Base-by-base conservation (phyloP, 2,329 filamentous ascomycete genomes). In the Diaporthe batatas region DNA sequence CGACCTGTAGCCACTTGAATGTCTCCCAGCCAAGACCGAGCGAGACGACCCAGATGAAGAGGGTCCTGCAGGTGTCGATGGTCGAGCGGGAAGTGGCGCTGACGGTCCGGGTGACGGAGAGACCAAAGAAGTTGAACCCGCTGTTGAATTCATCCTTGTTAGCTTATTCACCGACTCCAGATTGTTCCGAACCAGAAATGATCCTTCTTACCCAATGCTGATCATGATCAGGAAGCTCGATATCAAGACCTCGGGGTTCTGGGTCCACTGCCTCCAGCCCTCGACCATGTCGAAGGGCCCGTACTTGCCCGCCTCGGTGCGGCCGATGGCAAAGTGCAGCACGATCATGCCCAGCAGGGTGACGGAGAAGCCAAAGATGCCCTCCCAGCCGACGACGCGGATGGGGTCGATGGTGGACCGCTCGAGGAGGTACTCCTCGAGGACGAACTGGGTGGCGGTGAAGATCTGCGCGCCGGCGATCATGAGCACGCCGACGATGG, bases 31-130 rank as follows among this genome's bases (percentile, higher is more conserved):
- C 95, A 2, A 99, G 89, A 5, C 93, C 94, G 6, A 99, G 89
- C 23, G 94, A 97, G 18, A 98, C 94, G 36, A 99, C 89, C 96
- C 96, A 99, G 83, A 99, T 98, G 84, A 99, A 98, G 1, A 99
- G 89, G 0, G 96, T 99, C 53, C 96, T 91, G 86, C 95, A 98
- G 0, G 96, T 99, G 82, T 99, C 96, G 78, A 99, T 98, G 42
- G 96, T 98, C 42, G 94, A 97, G 74, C 96, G 91, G 1, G 96
- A 94, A 0, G 96, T 99, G 14, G 96, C 96, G 75, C 93, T 97
- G 76, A 99, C 94, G 75, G 85, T 91, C 74, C 94, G 91, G 0
- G 96, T 99, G 11, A 99, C 96, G 0, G 94, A 96, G 12, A 99
- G 89, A 10, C 96, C 96, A 82, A 99, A 99, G 86, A 97, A 99